These are phyloP conservation scores for Arthroderma sp. DNA, from an alignment of 2,329 filamentous ascomycete species.

Conservation along the genomic window DNA sequence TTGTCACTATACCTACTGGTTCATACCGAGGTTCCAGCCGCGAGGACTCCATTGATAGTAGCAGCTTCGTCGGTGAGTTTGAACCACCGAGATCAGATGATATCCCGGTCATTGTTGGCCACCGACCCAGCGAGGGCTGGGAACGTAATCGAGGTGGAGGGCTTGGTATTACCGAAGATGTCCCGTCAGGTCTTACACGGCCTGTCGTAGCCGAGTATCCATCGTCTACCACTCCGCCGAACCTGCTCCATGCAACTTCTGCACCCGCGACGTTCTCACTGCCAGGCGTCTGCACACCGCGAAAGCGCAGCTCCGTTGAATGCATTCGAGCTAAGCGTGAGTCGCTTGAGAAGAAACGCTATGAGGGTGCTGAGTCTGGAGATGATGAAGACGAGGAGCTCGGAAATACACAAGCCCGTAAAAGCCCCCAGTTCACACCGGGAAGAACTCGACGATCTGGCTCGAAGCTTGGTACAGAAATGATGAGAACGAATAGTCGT, in stretches of 20 bases:
- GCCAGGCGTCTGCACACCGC: conserved; percentile 38
- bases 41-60: conserved; percentile 72
- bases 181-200: conserved; percentile 10
- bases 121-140: conserved; percentile 67
- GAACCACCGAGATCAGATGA: conserved; percentile 71
- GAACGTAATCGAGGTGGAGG: conserved; percentile 37
- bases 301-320: conserved; percentile 58
- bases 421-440: conserved; percentile 41
- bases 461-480: conserved; percentile 87
- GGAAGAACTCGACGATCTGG: conserved; percentile 45
- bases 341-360: conserved; percentile 56
- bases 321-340: conserved; percentile 63
- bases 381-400: conserved; percentile 93
- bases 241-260: conserved; percentile 49
- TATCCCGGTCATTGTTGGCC: conserved; percentile 60
- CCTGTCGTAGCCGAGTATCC: conserved; percentile 10
- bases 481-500: conserved; percentile 94
- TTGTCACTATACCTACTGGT: conserved; percentile 51
- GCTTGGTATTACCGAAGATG: conserved; percentile 61
- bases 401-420: conserved; percentile 44
- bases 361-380: conserved; percentile 72
- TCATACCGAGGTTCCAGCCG: conserved; percentile 68
- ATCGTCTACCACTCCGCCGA: conserved; percentile 36
- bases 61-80: conserved; percentile 66
- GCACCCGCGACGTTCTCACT: conserved; percentile 52